Base-by-base conservation (phyloP, 2,329 filamentous ascomycete genomes). In the Colletotrichum sp. region DNA sequence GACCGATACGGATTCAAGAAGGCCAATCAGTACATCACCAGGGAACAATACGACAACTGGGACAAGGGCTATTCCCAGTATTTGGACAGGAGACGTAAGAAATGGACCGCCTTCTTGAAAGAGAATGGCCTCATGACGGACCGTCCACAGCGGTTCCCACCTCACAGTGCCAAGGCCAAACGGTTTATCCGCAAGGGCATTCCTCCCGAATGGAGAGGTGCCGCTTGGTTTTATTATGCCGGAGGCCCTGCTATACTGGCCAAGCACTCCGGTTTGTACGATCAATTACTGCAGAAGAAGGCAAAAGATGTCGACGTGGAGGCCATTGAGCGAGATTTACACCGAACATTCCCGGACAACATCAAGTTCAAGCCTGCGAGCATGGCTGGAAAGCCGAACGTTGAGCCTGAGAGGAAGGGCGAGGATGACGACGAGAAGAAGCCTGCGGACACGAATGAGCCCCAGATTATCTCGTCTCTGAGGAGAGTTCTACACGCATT, bases 181-280 rank as follows among this genome's bases (percentile, higher is more conserved):
- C 91, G 96, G 22, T 98, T 97, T 82, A 92, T 98, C 65, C 93
- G 96, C 68, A 99, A 98, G 84, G 96, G 96, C 19, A 96, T 98
- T 66, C 96, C 96, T 5, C 95, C 96, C 0, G 95, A 98, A 79
- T 98, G 96, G 92, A 92, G 96, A 81, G 96, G 96, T n/a, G 94
- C 95, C 8, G 96, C 96, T 62, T 99, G 96, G 96, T 99, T 98
- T 84, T 98, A 95, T 86, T 99, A 98, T 83, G 95, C 96, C 13
- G 95, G 95, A 25, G 96, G 96, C 2, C 95, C 95, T 29, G 92
- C 93, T 62, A 94, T 95, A 78, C 84, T 98, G 76, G 91, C 92
- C 68, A 93, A 95, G 81, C 91, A 98, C 80, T 90, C 92, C 7
- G 95, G 95, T 2, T 87, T 96, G 19, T 99, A 98, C 82, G 90